Base-by-base conservation (phyloP, 768 basidiomycete species). In the Ephemerocybe angulata region DNA sequence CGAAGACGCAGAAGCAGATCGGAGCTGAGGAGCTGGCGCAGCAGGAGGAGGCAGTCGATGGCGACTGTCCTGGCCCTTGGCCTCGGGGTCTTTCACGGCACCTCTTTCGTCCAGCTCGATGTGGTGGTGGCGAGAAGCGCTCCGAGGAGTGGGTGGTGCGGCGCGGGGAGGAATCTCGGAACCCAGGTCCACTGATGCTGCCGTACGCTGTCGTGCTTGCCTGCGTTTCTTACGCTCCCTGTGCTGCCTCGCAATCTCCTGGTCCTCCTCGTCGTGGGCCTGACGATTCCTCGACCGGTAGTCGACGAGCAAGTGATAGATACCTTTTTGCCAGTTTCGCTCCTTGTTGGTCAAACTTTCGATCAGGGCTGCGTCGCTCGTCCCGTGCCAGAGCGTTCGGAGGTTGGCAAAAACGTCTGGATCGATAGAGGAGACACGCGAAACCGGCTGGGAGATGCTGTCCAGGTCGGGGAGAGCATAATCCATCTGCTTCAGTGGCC, bases 261-360 rank as follows among this genome's bases (percentile, higher is more conserved):
- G 69, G 58, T 72, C 67, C 47, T 58, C 66, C 62, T 70, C 65
- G 31, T 83, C 78, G 54, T 88, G 84, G 47, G 88, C 87, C 53
- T 88, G 87, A 54, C 87, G 89, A 58, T 85, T 80, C 63, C 90
- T 87, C 40, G 91, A 67, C 53, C 94, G 84, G 71, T 97, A 98
- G 59, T 84, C 84, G 52, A 87, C 76, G n/a, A 99, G 78, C 4
- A 98, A 73, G 64, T 90, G 86, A 70, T 99, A 99, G 46, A 98
- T 90, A 0, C 91, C 92, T 71, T 99, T 98, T 68, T 98, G 93
- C 90, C 93, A 95, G 27, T 88, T 95, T 49, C 84, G 84, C 53
- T 86, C 83, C 50, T 73, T 63, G 62, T 78, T 85, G 65, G 71
- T 77, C 62, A 99, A 74, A 51, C 81, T 85, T 47, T 80, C 76